phyloP scores from a whole-genome alignment of 495 filamentous ascomycete species.

The Xylaria cubensis region DNA sequence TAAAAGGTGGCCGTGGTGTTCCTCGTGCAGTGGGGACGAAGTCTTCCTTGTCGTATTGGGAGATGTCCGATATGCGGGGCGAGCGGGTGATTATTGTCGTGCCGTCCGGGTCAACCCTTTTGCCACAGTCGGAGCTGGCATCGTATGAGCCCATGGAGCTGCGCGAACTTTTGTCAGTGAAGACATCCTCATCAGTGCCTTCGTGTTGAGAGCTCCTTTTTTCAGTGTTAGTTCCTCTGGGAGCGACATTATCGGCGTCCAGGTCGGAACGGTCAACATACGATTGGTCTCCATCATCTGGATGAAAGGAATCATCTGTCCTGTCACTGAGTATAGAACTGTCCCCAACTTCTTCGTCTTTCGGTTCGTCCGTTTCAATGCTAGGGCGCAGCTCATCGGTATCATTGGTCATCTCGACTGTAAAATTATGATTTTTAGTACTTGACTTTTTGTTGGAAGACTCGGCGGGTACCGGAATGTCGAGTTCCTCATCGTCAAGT shows the following conservation, averaged over 20 bases:
- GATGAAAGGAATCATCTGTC: constrained; percentile 8
- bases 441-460: neutral
- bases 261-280: constrained; percentile 14
- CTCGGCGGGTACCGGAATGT: constrained; percentile 20
- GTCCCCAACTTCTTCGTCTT: constrained; percentile 6
- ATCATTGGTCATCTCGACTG: neutral
- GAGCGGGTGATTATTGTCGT: constrained; percentile 48
- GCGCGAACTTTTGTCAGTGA: constrained; percentile 58
- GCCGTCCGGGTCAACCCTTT: constrained; percentile 30
- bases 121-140: constrained; percentile 33
- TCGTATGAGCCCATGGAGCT: constrained; percentile 54
- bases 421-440: too few species aligned
- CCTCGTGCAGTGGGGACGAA: constrained; percentile 49
- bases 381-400: constrained; percentile 10
- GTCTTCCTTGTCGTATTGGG: constrained; percentile 48
- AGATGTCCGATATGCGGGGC: constrained; percentile 50
- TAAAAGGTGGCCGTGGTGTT: constrained; percentile 49
- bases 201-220: constrained; percentile 54
- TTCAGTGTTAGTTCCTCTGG: constrained; percentile 39
- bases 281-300: constrained; percentile 24
- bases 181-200: constrained; percentile 61
- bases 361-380: constrained; percentile 14
- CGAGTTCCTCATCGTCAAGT: constrained; percentile 23
- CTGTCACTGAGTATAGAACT: constrained; percentile 17
- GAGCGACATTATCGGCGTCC: constrained; percentile 27